phyloP scores from a whole-genome alignment of 805 yeast species.

The Wickerhamomyces chaumierensis region DNA sequence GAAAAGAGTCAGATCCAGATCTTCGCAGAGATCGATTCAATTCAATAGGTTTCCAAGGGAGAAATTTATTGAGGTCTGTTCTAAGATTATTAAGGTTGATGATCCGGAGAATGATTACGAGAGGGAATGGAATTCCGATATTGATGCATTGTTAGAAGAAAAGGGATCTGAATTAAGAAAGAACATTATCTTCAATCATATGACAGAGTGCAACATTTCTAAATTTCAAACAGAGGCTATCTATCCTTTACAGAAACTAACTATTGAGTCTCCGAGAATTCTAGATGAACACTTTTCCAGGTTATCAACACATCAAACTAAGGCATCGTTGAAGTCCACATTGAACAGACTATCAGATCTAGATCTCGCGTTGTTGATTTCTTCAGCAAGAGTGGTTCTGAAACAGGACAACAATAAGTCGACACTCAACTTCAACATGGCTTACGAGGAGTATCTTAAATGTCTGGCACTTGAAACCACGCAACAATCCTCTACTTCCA shows the following conservation, averaged over 20 bases:
- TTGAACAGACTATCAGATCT: slow-evolving; percentile 46
- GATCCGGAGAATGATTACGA: slow-evolving; percentile 18
- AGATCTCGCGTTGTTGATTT: slow-evolving; percentile 60
- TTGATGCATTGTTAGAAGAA: slow-evolving; percentile 19
- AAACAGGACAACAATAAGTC: slow-evolving; percentile 36
- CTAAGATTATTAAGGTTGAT: slow-evolving; percentile 25
- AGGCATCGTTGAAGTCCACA: slow-evolving; percentile 15
- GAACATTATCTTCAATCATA: slow-evolving; percentile 34
- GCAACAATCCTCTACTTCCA: slow-evolving; percentile 19
- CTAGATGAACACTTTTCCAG: slow-evolving; percentile 14
- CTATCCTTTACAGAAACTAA: slow-evolving; percentile 28
- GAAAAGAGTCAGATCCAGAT: slow-evolving; percentile 83
- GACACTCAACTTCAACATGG: slow-evolving; percentile 65
- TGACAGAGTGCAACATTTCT: slow-evolving; percentile 47
- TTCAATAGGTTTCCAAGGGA: slow-evolving; percentile 37
- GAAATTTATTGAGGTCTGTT: slow-evolving; percentile 38
- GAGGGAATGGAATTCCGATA: slow-evolving; percentile 32
- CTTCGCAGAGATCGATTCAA: slow-evolving; percentile 65
- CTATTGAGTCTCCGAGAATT: slow-evolving; percentile 17
- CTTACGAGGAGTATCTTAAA: slow-evolving; percentile 61
- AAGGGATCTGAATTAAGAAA: slow-evolving; percentile 23
- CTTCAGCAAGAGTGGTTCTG: slow-evolving; percentile 61
- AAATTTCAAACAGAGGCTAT: slow-evolving; percentile 34
- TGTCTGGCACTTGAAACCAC: slow-evolving; percentile 36
- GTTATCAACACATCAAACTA: slow-evolving; percentile 19